Conservation (phyloP, 768 basidiomycete species). For the Trametes gibbosa region DNA sequence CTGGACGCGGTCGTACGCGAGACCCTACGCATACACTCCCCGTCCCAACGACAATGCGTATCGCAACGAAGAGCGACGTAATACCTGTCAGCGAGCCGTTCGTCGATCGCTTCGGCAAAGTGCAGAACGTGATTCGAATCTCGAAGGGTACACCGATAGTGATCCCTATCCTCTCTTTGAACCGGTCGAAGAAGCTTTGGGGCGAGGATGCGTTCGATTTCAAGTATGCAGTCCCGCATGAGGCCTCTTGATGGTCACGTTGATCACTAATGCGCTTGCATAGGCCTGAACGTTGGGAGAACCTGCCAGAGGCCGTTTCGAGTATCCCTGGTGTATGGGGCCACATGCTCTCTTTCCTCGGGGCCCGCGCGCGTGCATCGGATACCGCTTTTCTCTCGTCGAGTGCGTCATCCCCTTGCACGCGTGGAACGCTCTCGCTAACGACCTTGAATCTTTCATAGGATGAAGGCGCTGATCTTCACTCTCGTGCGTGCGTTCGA, state of each 20-base stretch:
- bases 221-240: constrained; percentile 32
- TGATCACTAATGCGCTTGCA: neutral
- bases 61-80: constrained; percentile 42
- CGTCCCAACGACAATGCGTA: constrained; percentile 48
- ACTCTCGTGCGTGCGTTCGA: constrained; percentile 31
- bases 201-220: constrained; percentile 61
- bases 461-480: constrained; percentile 35
- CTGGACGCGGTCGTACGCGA: constrained; percentile 66
- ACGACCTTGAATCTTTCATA: neutral
- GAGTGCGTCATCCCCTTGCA: constrained; percentile 44
- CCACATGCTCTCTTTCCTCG: constrained; percentile 59
- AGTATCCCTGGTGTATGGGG: constrained; percentile 60
- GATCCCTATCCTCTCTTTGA: constrained; percentile 53
- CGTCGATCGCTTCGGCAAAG: constrained; percentile 19
- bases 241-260: neutral
- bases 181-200: constrained; percentile 54
- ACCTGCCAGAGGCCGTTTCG: constrained; percentile 40
- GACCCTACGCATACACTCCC: constrained; percentile 57
- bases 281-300: constrained; percentile 65
- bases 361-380: constrained; percentile 67
- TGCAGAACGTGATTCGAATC: constrained; percentile 24
- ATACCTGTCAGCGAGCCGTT: constrained; percentile 47
- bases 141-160: constrained; percentile 31
- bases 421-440: too few relatives aligned
- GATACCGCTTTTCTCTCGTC: constrained; percentile 60